These are phyloP conservation scores for Pelargonium myrrhifolium DNA, from an alignment of 441 rosid genomes.

Conservation along the genomic window DNA sequence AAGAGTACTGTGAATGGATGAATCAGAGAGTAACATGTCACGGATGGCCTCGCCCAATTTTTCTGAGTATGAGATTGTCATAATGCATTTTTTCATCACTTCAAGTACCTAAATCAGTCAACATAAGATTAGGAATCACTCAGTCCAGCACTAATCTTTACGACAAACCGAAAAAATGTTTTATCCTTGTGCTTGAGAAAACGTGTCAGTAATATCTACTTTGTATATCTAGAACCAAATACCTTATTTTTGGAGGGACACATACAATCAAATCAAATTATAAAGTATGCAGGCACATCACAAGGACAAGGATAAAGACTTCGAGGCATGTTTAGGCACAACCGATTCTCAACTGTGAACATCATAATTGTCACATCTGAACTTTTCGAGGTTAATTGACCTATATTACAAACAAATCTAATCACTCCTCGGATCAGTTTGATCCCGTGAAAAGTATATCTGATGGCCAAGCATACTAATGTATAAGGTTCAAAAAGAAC, in stretches of 20 bases:
- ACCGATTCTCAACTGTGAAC: not conserved
- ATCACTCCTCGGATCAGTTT: not conserved
- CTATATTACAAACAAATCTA: not conserved
- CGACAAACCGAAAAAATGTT: not conserved
- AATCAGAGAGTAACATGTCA: slow-evolving; percentile 64
- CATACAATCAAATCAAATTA: slow-evolving; percentile 1
- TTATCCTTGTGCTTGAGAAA: not conserved
- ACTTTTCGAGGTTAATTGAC: not conserved
- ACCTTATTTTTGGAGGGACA: too few relatives aligned
- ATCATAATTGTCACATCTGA: not conserved
- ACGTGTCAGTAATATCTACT: slow-evolving; percentile 3
- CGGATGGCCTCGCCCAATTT: slow-evolving; percentile 50
- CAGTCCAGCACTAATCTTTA: not conserved
- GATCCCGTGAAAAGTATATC: too few relatives aligned
- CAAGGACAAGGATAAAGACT: too few relatives aligned
- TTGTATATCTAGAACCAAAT: not conserved
- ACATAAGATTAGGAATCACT: slow-evolving; percentile 14
- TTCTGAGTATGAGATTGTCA: slow-evolving; percentile 40
- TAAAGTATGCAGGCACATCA: not conserved
- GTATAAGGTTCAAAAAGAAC: not conserved
- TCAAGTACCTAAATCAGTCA: slow-evolving; percentile 53
- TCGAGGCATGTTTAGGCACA: not conserved
- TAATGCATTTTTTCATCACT: slow-evolving; percentile 63
- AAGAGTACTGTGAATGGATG: slow-evolving; percentile 64
- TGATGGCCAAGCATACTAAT: too few relatives aligned